Base-by-base conservation (phyloP, 495 filamentous ascomycete species). In the Hypoxylon crocopeplum region DNA sequence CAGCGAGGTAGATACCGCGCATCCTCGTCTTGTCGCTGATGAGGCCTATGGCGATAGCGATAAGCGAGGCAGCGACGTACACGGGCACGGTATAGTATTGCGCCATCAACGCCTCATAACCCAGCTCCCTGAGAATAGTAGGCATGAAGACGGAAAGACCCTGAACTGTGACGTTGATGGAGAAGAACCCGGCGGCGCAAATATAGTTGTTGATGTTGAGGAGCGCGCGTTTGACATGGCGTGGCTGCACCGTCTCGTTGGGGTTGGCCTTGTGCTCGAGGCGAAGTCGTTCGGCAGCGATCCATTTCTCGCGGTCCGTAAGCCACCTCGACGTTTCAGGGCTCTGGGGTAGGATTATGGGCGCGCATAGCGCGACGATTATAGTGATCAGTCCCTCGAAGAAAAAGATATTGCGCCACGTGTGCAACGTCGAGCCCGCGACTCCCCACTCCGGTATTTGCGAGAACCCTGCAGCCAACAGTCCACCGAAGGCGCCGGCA, bases 331-430 rank as follows among this genome's bases (percentile, higher is more conserved):
- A 76, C 8, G 77, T 76, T 40, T 73, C 72, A 27, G 84, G 69
- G 12, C 62, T 79, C 24, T 83, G 84, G 3, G 84, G 82, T 56
- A 88, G 77, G 65, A 78, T 82, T 44, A 79, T 66, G 39, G 78
- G 83, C 16, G 81, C 71, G 7, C 72, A 53, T 17, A 78, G 67
- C 21, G 80, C 82, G 33, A 78, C 58, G 42, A 84, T 66, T 3
- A 83, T 76, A 61, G 85, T 77, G 46, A 86, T 58, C 11, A 86
- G 54, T 0, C 85, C 85, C 69, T 87, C 85, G 48, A 87, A 84
- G 59, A 86, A 84, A 71, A 87, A 80, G 55, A 87, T 87, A 79
- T 85, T 86, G 44, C 84, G 77, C 85, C 84, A 88, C 6, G 80
- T 81, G 58, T 81, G 74, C 46, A 73, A 79, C 24, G 20, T 75